phyloP scores from a whole-genome alignment of 2,329 filamentous ascomycete species.

The Claviceps pusilla region DNA sequence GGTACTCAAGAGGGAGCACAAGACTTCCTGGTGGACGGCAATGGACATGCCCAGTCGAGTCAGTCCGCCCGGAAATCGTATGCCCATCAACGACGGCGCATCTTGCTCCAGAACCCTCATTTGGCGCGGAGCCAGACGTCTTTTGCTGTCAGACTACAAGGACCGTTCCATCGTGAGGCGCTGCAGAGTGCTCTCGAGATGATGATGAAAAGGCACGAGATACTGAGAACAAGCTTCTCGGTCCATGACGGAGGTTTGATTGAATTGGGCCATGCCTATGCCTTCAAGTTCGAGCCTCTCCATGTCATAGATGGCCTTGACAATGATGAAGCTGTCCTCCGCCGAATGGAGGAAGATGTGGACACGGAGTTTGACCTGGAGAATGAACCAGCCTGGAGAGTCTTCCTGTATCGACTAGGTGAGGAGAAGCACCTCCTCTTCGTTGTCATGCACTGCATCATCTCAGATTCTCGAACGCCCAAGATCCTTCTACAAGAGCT shows the following conservation, averaged over 20 bases:
- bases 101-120: not conserved
- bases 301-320: not conserved
- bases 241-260: not conserved
- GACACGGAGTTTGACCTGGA: not conserved
- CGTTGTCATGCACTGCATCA: not conserved
- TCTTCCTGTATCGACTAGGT: not conserved
- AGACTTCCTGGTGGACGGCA: not conserved
- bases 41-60: not conserved
- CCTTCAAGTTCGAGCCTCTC: not conserved
- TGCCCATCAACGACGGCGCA: not conserved
- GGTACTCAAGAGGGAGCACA: not conserved
- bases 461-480: not conserved
- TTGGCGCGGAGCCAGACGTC: not conserved
- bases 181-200: not conserved
- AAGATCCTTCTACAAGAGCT: not conserved
- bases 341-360: not conserved
- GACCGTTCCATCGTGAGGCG: not conserved
- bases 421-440: not conserved
- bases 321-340: not conserved
- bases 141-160: not conserved
- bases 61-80: not conserved
- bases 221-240: not conserved
- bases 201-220: not conserved
- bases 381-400: not conserved
- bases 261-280: not conserved